A percentile compares a stretch with the other conserved stretches of the same genome.
Evolutionary conservation across 2,329 filamentous ascomycete species (phyloP).

Genomic region (Emergomyces orientalis): DNA sequence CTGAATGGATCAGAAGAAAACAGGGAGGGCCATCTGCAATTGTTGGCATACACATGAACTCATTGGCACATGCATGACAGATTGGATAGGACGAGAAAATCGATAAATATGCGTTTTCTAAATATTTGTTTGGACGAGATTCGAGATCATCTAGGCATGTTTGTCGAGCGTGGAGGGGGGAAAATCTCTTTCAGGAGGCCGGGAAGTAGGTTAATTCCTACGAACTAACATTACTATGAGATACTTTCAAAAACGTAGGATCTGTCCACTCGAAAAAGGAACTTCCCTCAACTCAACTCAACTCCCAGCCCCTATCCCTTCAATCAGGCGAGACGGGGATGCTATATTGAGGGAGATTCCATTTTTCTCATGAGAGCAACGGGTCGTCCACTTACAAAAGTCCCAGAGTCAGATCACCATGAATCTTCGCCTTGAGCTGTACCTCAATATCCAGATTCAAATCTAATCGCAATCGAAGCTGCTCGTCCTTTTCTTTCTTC

Average conservation of each 20-base stretch:
- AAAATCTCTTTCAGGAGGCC: neutral
- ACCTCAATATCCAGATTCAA: constrained; percentile 76
- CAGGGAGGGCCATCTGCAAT: neutral
- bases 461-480: constrained; percentile 62
- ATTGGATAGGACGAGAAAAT: neutral
- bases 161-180: neutral
- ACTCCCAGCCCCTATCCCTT: neutral
- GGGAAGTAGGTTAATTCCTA: constrained; percentile 6
- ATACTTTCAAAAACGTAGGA: neutral
- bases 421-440: constrained; percentile 74
- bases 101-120: neutral
- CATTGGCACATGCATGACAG: neutral
- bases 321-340: neutral
- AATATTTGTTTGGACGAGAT: neutral
- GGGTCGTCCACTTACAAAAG: constrained; percentile 53
- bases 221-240: constrained; percentile 4
- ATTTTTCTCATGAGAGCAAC: neutral
- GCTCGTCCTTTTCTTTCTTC: constrained; percentile 48
- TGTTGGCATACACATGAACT: neutral
- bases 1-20: neutral
- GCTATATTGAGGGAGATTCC: neutral
- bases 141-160: neutral
- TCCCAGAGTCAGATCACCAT: constrained; percentile 71
- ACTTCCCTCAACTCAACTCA: neutral
- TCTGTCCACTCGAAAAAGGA: neutral